Base-by-base conservation (phyloP, 495 filamentous ascomycete species). In the Massariosphaeria phaeospora region DNA sequence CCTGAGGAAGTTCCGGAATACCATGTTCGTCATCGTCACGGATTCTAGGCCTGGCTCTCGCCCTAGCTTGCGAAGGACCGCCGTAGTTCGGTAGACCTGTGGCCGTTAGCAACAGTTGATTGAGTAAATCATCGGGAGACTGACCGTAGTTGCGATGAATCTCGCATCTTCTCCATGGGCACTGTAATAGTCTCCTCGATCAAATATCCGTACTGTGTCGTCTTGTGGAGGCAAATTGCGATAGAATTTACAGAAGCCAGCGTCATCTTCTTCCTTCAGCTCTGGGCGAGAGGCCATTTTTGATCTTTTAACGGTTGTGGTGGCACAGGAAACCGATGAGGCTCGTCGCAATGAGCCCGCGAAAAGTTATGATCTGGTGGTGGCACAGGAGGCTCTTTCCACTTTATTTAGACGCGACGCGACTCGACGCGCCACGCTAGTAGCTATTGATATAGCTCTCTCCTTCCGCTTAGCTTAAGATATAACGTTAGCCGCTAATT, bases 181-280 rank as follows among this genome's bases (percentile, higher is more conserved):
- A 0, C 90, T 91, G 69, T 96, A 96, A 80, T 84, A 97, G 66
- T 97, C 93, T 27, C 88, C 89, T 56, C 93, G 83, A 66, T 96
- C 89, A 65, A 97, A 98, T 36, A 98, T 81, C 23, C 93, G 87
- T 24, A 97, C 77, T 0, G 84, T 83, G 55, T 91, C 88, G 9
- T 76, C 77, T 43, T 82, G 79, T 15, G 69, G 49, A 7, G 88
- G 81, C 8, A 98, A 79, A 27, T 79, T 83, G 54, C 88, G 88
- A 76, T 89, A 98, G 75, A 91, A 95, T 31, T 84, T 84, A 68
- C 96, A 96, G 74, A 98, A 97, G 55, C 91, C 87, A 65, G 82
- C 81, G 76, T 98, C 93, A 68, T 98, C 93, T 63, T 98, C 93
- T 61, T 96, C 88, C 80, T 90, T 96, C 30, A 96, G 71, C 65